A percentile compares a stretch with the other conserved stretches of the same genome.
These are phyloP conservation scores for Asterella californica DNA, from an alignment of 225 moss, liverwort and hornwort species.

Conservation along the genomic window DNA sequence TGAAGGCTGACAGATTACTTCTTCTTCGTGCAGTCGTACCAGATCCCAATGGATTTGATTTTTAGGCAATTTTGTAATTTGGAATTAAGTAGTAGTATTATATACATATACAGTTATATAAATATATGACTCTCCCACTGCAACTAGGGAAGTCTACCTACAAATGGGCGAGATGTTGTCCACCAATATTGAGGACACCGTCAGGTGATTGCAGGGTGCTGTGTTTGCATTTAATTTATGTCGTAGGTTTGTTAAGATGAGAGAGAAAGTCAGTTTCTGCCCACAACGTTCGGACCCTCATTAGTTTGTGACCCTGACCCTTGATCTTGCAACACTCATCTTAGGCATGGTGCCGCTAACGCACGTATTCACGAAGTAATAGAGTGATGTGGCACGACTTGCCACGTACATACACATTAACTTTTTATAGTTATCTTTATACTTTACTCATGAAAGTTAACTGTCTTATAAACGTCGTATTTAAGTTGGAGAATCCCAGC, in stretches of 20 bases:
- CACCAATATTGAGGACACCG: slow-evolving; percentile 2
- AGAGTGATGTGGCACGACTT: too few relatives aligned
- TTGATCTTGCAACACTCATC: neutral
- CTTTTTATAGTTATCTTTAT: too few relatives aligned
- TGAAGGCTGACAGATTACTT: slow-evolving; percentile 7
- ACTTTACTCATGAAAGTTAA: too few relatives aligned
- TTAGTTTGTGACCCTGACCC: neutral
- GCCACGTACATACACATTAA: too few relatives aligned
- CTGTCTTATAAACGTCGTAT: too few relatives aligned
- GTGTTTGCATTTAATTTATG: slow-evolving; percentile 3
- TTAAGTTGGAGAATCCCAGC: too few relatives aligned
- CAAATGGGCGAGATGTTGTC: neutral
- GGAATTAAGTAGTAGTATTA: neutral
- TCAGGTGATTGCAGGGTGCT: neutral
- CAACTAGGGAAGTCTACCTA: neutral
- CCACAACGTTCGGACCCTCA: neutral
- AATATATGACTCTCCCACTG: neutral
- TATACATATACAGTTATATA: neutral
- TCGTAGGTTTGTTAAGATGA: slow-evolving; percentile 6
- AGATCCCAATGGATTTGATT: neutral
- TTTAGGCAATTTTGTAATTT: neutral
- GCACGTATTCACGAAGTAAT: neutral
- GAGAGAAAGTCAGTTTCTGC: slow-evolving; percentile 17
- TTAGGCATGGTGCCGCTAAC: neutral
- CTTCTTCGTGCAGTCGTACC: neutral